These are phyloP conservation scores for Thinopyrum elongatum DNA, from an alignment of 176 grass and related monocot species.

Conservation along the genomic window DNA sequence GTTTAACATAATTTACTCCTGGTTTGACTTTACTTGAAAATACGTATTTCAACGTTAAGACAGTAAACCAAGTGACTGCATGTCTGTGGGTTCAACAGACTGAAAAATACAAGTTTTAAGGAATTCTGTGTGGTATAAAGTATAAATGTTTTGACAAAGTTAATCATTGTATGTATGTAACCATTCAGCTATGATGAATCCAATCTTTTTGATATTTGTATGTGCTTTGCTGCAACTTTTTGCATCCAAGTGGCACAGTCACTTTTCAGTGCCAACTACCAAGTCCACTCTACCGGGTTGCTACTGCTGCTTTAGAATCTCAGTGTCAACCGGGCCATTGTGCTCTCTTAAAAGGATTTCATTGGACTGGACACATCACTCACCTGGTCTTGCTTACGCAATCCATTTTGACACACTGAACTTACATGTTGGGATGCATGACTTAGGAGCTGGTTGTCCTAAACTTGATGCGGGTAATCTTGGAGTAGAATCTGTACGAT, in stretches of 20 bases:
- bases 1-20: no score
- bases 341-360: background rate
- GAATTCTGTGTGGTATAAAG: background rate
- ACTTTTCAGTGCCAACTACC: conserved; percentile 9
- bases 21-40: no score
- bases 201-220: background rate
- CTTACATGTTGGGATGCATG: background rate
- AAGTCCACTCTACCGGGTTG: background rate
- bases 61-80: no score
- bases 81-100: background rate
- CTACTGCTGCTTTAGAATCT: background rate
- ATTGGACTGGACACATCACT: background rate
- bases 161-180: background rate
- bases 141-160: background rate
- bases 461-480: background rate
- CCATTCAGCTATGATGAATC: background rate
- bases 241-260: background rate
- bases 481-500: background rate
- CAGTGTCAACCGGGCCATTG: background rate
- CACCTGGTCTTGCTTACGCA: background rate
- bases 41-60: no score
- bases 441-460: background rate
- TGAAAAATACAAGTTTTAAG: background rate
- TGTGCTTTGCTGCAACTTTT: background rate
- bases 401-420: background rate